Base-by-base conservation (phyloP, 2,329 filamentous ascomycete genomes). In the Clathrospora elynae region DNA sequence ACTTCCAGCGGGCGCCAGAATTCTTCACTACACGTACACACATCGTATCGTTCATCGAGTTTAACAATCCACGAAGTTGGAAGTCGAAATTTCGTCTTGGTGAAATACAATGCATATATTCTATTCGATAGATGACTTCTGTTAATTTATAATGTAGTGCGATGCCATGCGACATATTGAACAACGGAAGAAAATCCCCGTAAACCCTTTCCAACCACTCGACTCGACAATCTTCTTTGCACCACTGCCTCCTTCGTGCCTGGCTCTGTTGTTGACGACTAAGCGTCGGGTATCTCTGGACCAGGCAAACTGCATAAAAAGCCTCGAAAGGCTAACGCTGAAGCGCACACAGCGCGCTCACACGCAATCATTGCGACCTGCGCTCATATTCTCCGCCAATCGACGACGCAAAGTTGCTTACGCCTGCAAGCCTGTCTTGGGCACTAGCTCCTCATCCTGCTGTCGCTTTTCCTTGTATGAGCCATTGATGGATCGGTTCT, bases 261-360 rank as follows among this genome's bases (percentile, higher is more conserved):
- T 26, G 40, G 33, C 36, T 33, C 11, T n/a, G 19, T 10, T 23
- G 28, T 44, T 52, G 51, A 53, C 54, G 58, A 45, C 56, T 46
- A 32, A 46, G 52, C 54, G 56, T 59, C 58, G 58, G 58, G 58
- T 61, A 61, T 61, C 49, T 50, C 53, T 53, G 42, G 42, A 37
- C 38, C 46, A 44, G 38, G 41, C 41, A 33, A 38, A 33, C 32
- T 19, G 36, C 39, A 35, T 41, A 19, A 29, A 25, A 44, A 39
- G 22, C 35, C 40, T 55, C 49, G 45, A 40, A 46, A 51, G 30
- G 41, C 43, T 49, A 46, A 57, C 39, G 31, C 45, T 30, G 35
- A 25, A 46, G 40, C 46, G 49, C 48, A 49, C 48, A 32, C 42
- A 46, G 39, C 42, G 35, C 55, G 33, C 37, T 41, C 12, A 40